Conservation (phyloP, 306 rosid genomes). For the Pterocarpus santalinus region DNA sequence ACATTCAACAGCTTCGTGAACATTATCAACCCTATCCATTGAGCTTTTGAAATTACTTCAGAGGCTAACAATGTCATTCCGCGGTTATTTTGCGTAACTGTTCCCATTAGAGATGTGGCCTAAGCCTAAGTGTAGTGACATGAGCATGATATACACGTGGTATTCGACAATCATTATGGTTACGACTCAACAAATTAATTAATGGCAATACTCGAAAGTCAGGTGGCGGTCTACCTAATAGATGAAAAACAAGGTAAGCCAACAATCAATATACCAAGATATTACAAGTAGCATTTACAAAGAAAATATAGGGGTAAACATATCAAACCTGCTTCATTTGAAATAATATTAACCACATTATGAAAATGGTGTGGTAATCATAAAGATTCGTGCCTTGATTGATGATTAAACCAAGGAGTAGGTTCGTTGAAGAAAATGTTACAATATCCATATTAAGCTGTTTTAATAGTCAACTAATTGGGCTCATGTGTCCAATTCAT, state of each 20-base stretch:
- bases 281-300: conserved; percentile 17
- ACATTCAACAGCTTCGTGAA: not conserved
- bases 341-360: conserved; percentile 11
- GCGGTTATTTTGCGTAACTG: not conserved
- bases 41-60: conserved; percentile 27
- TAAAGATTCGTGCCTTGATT: conserved; percentile 53
- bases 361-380: conserved; percentile 14
- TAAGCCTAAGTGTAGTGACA: not conserved
- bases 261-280: conserved; percentile 9
- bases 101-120: not conserved
- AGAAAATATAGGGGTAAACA: conserved; percentile 34
- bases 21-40: not conserved
- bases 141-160: not conserved
- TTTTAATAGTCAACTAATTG: conserved; percentile 36
- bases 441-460: not conserved
- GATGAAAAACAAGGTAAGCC: conserved; percentile 36
- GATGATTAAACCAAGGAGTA: conserved; percentile 34
- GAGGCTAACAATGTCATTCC: conserved; percentile 24
- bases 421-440: conserved; percentile 33
- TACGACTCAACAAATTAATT: conserved; percentile 38
- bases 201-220: conserved; percentile 44
- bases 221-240: conserved; percentile 62
- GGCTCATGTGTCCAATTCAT: not conserved
- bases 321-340: conserved; percentile 61
- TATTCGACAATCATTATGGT: conserved; percentile 37